These are phyloP conservation scores for Hanseniaspora lachancei DNA, from an alignment of 805 yeast species.

Conservation along the genomic window DNA sequence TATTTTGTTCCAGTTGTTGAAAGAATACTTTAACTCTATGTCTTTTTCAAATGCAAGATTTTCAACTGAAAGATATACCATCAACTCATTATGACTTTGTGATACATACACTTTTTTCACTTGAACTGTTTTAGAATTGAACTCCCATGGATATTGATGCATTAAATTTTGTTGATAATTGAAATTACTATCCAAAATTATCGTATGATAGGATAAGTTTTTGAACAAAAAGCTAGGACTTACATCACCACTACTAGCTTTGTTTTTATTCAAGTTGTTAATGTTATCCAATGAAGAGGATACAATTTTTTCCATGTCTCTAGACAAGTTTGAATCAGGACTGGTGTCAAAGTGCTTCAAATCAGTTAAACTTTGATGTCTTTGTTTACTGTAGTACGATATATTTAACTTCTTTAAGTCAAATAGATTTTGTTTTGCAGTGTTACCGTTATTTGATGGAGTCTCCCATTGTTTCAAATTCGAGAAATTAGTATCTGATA, in stretches of 20 bases:
- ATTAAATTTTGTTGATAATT: constrained; percentile 1
- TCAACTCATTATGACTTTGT: constrained; percentile 8
- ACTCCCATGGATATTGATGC: constrained; percentile 6
- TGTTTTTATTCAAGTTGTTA: not conserved
- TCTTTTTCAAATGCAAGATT: constrained; percentile 27
- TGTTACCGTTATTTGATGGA: not conserved
- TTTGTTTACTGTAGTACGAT: not conserved
- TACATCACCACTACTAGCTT: not conserved
- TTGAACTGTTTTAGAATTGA: not conserved
- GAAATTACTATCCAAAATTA: constrained; percentile 1
- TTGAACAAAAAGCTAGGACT: not conserved
- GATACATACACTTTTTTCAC: not conserved
- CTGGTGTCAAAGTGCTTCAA: not conserved
- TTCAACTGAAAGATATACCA: constrained; percentile 23
- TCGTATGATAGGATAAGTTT: not conserved
- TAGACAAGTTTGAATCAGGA: not conserved
- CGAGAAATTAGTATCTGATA: not conserved
- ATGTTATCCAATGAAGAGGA: not conserved
- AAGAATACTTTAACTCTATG: constrained; percentile 25
- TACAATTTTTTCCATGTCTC: not conserved
- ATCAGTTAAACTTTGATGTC: not conserved
- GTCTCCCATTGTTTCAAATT: not conserved
- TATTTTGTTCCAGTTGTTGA: constrained; percentile 25
- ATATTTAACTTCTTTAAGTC: constrained; percentile 1
- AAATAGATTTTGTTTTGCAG: not conserved